phyloP scores from a whole-genome alignment of 305 asterid genomes.

The Fraxinus dipetala region DNA sequence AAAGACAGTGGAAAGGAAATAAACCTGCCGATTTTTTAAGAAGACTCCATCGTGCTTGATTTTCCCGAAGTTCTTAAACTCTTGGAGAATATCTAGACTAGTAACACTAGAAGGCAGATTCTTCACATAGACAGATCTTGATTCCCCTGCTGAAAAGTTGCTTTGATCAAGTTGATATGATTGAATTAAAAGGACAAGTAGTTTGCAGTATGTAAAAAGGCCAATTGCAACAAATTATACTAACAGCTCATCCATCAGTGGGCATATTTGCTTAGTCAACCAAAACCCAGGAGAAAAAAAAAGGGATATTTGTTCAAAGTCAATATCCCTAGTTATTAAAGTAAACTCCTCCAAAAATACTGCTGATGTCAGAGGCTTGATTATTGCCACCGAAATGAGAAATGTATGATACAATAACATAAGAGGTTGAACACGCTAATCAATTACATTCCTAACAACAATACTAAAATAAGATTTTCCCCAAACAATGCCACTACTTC shows the following conservation, averaged over 20 bases:
- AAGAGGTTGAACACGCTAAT: neutral
- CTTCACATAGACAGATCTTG: slow-evolving; percentile 79
- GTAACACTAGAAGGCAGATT: slow-evolving; percentile 68
- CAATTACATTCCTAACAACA: neutral
- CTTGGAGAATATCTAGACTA: slow-evolving; percentile 57
- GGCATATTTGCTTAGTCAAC: neutral
- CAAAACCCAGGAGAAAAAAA: neutral
- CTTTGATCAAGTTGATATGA: neutral
- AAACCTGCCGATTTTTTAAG: slow-evolving; percentile 58
- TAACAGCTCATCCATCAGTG: neutral
- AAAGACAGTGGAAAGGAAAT: slow-evolving; percentile 2
- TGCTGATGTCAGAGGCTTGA: neutral
- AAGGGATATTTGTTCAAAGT: neutral
- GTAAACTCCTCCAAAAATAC: neutral
- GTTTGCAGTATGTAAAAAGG: neutral
- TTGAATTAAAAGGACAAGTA: neutral
- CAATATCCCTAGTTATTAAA: neutral
- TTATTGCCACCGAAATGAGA: neutral
- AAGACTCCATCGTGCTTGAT: slow-evolving; percentile 76
- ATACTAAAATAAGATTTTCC: neutral
- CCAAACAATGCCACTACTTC: neutral
- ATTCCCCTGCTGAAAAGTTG: slow-evolving; percentile 46
- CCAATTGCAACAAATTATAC: slow-evolving; percentile 1
- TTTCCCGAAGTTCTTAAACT: slow-evolving; percentile 69
- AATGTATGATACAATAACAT: neutral